Percentiles rank a stretch among this genome's conserved stretches.
These are phyloP conservation scores for Macrophomina tecta DNA, from an alignment of 2,329 filamentous ascomycete genomes.

Conservation along the genomic window DNA sequence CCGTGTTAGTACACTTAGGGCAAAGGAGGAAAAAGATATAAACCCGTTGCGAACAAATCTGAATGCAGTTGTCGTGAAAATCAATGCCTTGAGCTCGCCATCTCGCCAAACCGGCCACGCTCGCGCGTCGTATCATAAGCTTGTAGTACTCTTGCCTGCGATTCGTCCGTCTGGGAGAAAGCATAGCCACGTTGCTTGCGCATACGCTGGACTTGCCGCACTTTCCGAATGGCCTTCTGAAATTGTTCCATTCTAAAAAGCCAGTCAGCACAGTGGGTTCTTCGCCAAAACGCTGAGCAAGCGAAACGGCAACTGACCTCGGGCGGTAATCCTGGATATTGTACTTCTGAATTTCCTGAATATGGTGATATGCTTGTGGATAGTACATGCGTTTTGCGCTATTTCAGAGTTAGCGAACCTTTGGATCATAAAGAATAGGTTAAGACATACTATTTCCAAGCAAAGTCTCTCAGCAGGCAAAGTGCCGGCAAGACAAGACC, in stretches of 20 bases:
- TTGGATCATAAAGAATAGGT: neutral
- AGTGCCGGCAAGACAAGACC: slow-evolving; percentile 78
- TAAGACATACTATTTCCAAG: slow-evolving; percentile 81
- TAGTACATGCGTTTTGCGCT: slow-evolving; percentile 91
- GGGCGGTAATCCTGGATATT: slow-evolving; percentile 99
- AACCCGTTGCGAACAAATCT: neutral
- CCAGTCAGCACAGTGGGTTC: neutral
- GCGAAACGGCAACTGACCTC: slow-evolving; percentile 64
- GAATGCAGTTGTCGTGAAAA: neutral
- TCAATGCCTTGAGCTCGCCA: slow-evolving; percentile 67
- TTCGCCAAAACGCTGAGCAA: neutral
- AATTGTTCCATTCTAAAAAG: slow-evolving; percentile 91
- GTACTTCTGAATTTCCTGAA: slow-evolving; percentile 99
- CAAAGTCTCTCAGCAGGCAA: slow-evolving; percentile 86
- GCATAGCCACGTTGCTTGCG: slow-evolving; percentile 98
- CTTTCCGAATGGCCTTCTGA: slow-evolving; percentile 98
- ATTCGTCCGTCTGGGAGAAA: slow-evolving; percentile 96
- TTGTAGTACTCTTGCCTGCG: slow-evolving; percentile 91
- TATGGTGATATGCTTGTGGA: slow-evolving; percentile 94
- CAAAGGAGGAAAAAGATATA: neutral
- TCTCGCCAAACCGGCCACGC: slow-evolving; percentile 92
- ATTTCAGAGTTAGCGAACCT: neutral
- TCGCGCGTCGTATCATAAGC: slow-evolving; percentile 96
- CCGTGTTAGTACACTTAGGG: neutral
- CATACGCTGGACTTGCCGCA: slow-evolving; percentile 97